Evolutionary conservation across 768 basidiomycete genomes (phyloP), one percentile per base, ranked within the genome.

Genomic region (Hydnomerulius pinastri): DNA sequence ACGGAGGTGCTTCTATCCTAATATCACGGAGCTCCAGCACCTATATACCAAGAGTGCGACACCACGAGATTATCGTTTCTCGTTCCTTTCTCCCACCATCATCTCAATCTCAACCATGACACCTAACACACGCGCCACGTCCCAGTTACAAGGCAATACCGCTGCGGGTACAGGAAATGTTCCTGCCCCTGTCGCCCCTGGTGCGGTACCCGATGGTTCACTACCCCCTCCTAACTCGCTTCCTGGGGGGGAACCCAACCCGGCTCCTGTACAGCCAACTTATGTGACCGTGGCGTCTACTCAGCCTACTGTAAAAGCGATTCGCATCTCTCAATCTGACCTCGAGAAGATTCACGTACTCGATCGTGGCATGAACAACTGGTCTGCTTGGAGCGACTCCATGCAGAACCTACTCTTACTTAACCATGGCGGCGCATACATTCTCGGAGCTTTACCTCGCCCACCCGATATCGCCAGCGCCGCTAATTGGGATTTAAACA

Each of bases 401-500:
- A 39, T 52, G 43, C 18, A 7, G 1, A 46, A 52, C 5, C 28
- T 46, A 4, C 29, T 52, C 0, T 12, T 41, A 1, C 15, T 47
- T 3, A 40, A 46, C 10, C 45, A 41, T 18, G 37, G 28, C 6
- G 37, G 51, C 17, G 39, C 24, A 6, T 52, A 52, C n/a, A 23
- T 52, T 10, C 10, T 28, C 3, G 37, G 44, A 4, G 5, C 30
- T 6, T 7, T 52, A 1, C 10, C 40, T 1, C 35, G 24, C 15
- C 54, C 50, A 2, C 9, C 30, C 18, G 50, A 46, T 8, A 24
- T 11, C 4, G n/a, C 18, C 2, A 37, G 43, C 20, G 46, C 50
- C 0, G 12, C 11, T 5, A 48, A 27, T 12, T 56, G 54, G 54
- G 25, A 42, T 11, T 12, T 37, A 0, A 59, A 59, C 17, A 51